phyloP scores from a whole-genome alignment of 2,329 filamentous ascomycete genomes.

The Endoconidiophora polonica region DNA sequence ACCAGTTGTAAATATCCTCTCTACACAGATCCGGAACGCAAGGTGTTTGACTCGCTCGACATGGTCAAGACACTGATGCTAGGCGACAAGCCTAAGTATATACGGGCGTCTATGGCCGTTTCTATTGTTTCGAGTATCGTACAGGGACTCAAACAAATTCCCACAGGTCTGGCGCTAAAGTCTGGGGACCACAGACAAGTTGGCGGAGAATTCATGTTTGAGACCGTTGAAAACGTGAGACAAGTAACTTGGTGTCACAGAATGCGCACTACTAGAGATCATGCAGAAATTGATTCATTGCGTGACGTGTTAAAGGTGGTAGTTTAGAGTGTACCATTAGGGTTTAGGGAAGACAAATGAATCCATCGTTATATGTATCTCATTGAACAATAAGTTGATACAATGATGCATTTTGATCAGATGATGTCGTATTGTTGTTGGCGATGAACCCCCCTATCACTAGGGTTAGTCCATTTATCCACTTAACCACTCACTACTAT shows the following conservation, averaged over 20 bases:
- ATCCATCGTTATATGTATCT: background rate
- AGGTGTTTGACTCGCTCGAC: conserved; percentile 48
- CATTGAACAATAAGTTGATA: background rate
- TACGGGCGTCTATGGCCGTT: conserved; percentile 36
- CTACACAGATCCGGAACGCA: conserved; percentile 55
- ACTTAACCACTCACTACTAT: too few species aligned
- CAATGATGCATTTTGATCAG: background rate
- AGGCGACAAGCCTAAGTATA: conserved; percentile 46
- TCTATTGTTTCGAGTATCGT: conserved; percentile 34
- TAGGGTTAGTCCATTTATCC: background rate
- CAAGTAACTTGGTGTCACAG: conserved; percentile 63
- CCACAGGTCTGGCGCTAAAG: conserved; percentile 40
- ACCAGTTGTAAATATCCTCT: conserved; percentile 56
- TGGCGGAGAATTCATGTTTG: conserved; percentile 66
- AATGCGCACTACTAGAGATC: conserved; percentile 65
- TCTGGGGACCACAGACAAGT: conserved; percentile 52
- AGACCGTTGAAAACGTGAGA: conserved; percentile 36
- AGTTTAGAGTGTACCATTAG: background rate
- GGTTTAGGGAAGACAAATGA: background rate
- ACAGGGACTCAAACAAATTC: conserved; percentile 43
- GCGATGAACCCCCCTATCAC: background rate
- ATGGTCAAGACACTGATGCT: conserved; percentile 49
- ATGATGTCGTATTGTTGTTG: background rate
- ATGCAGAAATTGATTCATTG: conserved; percentile 43
- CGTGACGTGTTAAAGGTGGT: conserved; percentile 32